Percentiles rank a stretch among this genome's conserved stretches.
Conservation (phyloP, 179 eudicot genomes). For the Pouteria campechiana region DNA sequence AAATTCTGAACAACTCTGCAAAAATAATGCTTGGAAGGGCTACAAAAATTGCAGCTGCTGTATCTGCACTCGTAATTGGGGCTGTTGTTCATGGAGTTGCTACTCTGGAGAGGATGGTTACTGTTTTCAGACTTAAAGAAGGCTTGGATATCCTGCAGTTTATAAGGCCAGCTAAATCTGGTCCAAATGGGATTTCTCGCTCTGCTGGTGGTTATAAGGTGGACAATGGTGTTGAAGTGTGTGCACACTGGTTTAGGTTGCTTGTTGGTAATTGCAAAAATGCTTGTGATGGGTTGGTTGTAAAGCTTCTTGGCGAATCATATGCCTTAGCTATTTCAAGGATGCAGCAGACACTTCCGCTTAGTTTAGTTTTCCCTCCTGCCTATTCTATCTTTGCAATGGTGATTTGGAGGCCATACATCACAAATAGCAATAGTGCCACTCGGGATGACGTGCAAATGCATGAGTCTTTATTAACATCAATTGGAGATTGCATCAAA, state of each 20-base stretch:
- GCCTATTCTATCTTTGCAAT: conserved; percentile 90
- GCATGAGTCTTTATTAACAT: conserved; percentile 43
- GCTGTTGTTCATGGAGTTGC: conserved; percentile 88
- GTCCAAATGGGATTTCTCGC: conserved; percentile 78
- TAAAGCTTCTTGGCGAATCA: conserved; percentile 89
- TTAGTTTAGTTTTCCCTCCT: conserved; percentile 72
- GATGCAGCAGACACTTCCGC: conserved; percentile 86
- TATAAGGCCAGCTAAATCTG: conserved; percentile 62
- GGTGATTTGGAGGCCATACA: conserved; percentile 71
- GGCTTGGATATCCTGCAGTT: conserved; percentile 78
- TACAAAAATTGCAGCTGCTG: conserved; percentile 62
- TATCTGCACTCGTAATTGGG: conserved; percentile 78
- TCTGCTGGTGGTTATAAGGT: conserved; percentile 43
- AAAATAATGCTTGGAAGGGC: conserved; percentile 58
- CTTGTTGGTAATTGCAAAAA: conserved; percentile 93
- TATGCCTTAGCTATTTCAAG: conserved; percentile 74
- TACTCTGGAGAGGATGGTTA: conserved; percentile 87
- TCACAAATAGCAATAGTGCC: conserved; percentile 29
- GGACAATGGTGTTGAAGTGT: conserved; percentile 67
- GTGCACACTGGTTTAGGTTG: conserved; percentile 85
- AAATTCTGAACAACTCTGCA: conserved; percentile 33
- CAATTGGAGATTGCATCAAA: conserved; percentile 66
- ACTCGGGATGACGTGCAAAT: conserved; percentile 66
- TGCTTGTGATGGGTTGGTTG: conserved; percentile 74
- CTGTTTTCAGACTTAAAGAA: conserved; percentile 78